A percentile compares a stretch with the other conserved stretches of the same genome.
Conservation (phyloP, 371 early-diverging fungal species). For the Lichtheimia ramosa region DNA sequence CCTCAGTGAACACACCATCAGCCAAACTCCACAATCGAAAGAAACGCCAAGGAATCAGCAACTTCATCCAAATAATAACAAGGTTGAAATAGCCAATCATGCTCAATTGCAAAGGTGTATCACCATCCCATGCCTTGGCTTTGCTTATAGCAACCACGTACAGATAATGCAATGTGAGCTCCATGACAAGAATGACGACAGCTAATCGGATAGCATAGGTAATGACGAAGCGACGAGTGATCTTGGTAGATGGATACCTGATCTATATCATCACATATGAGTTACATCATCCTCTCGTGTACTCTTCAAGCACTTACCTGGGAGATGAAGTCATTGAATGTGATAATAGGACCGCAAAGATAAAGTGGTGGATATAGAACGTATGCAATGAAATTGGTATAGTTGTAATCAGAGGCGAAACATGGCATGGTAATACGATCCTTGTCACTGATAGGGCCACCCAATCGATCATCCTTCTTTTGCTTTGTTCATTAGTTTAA, state of each 20-base stretch:
- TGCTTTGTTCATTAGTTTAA: background rate
- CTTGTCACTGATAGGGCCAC: constrained; percentile 47
- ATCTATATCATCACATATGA: constrained; percentile 26
- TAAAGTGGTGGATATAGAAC: constrained; percentile 88
- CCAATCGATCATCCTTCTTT: constrained; percentile 48
- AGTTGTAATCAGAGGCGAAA: constrained; percentile 66
- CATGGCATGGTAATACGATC: constrained; percentile 63
- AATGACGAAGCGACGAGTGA: constrained; percentile 38
- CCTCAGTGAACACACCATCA: constrained; percentile 83
- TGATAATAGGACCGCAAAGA: constrained; percentile 93
- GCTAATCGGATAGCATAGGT: constrained; percentile 56
- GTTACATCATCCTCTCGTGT: background rate
- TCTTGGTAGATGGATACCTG: constrained; percentile 46
- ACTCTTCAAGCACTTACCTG: constrained; percentile 53
- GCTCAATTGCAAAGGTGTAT: constrained; percentile 74
- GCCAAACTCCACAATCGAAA: constrained; percentile 89
- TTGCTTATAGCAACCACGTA: constrained; percentile 88
- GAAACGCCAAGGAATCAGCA: constrained; percentile 92
- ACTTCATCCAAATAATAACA: constrained; percentile 86
- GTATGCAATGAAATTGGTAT: constrained; percentile 77
- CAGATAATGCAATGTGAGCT: constrained; percentile 74
- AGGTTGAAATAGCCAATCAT: constrained; percentile 84
- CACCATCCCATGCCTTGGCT: constrained; percentile 76
- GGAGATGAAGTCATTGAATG: constrained; percentile 87
- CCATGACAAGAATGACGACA: constrained; percentile 72